Evolutionary conservation across 345 rosid species (phyloP), one percentile per base, ranked within the genome.

Genomic region (Mallotus nudiflorus): DNA sequence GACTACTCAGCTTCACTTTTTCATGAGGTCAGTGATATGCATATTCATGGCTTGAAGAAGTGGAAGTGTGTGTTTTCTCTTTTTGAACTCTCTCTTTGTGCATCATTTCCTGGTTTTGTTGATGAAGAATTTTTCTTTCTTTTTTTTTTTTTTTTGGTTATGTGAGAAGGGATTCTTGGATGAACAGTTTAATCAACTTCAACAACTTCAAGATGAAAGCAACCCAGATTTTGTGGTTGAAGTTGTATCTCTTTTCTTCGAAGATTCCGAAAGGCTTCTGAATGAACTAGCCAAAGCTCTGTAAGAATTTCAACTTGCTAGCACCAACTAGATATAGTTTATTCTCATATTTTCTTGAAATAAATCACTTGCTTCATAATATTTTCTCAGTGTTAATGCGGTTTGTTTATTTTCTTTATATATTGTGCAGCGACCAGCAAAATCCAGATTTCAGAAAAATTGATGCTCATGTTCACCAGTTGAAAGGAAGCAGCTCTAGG

Each of bases 401-500:
- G 6, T 25, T n/a, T 28, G 13, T 42, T 40, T 28, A 31, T 20
- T 12, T 33, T 61, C 2, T 56, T 42, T 54, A 9, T 68, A 0
- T 45, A 1, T 27, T 70, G 20, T 25, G 61, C 66, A 86, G 90
- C 42, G 75, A 82, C 7, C 87, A 80, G 77, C 70, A 66, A 67
- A 77, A 55, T 59, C 42, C 75, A 62, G 86, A 84, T 67, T 86
- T 74, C 81, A 82, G 61, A 69, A 82, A 56, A 57, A 73, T 86
- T 49, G 90, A 80, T 70, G 79, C 74, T 27, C 82, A 78, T 74
- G 83, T 84, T 73, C 90, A 86, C 54, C 90, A 84, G 73, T 71
- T 86, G 56, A 86, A 86, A 71, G 89, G 89, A 12, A 86, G 89
- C 81, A 86, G 89, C 77, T 86, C 89, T 56, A 86, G 89, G 89